A percentile compares a stretch with the other conserved stretches of the same genome.
phyloP scores from a whole-genome alignment of 2,329 filamentous ascomycete species.

The Clonostachys rhizophaga region DNA sequence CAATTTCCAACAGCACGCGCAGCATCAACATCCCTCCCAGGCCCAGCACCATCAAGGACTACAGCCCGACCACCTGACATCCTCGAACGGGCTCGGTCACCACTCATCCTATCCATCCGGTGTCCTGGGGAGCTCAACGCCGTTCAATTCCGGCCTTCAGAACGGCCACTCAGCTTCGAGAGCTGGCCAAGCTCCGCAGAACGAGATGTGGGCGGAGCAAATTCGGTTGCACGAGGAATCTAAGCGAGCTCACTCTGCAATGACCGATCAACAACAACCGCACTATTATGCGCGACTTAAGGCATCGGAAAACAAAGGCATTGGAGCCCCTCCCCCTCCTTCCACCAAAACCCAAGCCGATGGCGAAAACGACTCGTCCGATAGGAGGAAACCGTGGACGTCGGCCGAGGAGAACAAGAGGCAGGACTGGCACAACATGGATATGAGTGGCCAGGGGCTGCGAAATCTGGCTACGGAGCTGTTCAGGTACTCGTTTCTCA shows the following conservation, averaged over 20 bases:
- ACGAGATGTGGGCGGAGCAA: conserved; percentile 84
- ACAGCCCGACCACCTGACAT: conserved; percentile 54
- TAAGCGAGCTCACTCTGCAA: conserved; percentile 67
- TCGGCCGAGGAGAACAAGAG: conserved; percentile 61
- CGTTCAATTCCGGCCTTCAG: conserved; percentile 51
- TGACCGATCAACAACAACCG: conserved; percentile 59
- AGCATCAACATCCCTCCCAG: conserved; percentile 59
- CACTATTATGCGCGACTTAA: conserved; percentile 71
- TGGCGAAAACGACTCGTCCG: conserved; percentile 49
- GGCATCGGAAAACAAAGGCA: conserved; percentile 65
- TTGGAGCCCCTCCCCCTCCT: conserved; percentile 47
- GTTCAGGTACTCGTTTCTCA: conserved; percentile 85
- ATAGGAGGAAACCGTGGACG: conserved; percentile 58
- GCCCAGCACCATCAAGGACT: conserved; percentile 58
- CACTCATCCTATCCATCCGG: conserved; percentile 25
- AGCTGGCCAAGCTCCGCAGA: conserved; percentile 46
- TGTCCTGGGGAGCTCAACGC: conserved; percentile 58
- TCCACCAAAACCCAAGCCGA: conserved; percentile 41
- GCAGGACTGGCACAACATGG: conserved; percentile 89
- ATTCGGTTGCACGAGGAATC: conserved; percentile 75
- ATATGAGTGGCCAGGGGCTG: conserved; percentile 93
- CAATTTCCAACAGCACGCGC: conserved; percentile 60
- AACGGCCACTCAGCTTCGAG: conserved; percentile 51
- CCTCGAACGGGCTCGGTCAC: conserved; percentile 47
- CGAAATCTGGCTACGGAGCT: conserved; percentile 74